Conservation (phyloP, 2,329 filamentous ascomycete species). For the Cytospora chrysosperma region DNA sequence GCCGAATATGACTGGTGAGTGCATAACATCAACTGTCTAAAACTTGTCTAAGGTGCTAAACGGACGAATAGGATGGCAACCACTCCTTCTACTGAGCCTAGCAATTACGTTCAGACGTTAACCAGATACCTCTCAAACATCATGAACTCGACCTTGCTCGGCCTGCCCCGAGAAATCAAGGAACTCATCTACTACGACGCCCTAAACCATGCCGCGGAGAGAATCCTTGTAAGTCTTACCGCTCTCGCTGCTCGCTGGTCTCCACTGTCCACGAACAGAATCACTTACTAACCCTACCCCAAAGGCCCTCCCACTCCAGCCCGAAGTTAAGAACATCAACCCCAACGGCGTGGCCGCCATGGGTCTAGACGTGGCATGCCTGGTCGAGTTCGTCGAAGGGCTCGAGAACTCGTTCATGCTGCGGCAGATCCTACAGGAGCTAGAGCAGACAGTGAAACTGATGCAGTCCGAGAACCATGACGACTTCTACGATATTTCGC, state of each 20-base stretch:
- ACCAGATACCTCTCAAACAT: conserved; percentile 93
- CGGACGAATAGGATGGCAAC: conserved; percentile 47
- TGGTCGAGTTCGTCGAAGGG: conserved; percentile 81
- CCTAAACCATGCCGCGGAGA: conserved; percentile 82
- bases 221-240: conserved; percentile 64
- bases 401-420: conserved; percentile 85
- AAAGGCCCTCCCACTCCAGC: conserved; percentile 73
- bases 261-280: neutral
- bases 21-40: neutral
- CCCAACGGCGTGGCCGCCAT: conserved; percentile 79
- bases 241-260: neutral
- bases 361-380: conserved; percentile 77
- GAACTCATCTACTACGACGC: conserved; percentile 98
- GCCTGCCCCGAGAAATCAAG: conserved; percentile 93
- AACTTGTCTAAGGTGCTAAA: conserved; percentile 12
- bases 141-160: conserved; percentile 91
- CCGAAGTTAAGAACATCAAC: conserved; percentile 81
- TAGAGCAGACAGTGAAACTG: conserved; percentile 87
- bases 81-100: conserved; percentile 68
- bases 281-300: conserved; percentile 23
- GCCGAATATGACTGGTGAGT: conserved; percentile 90
- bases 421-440: conserved; percentile 83
- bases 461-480: conserved; percentile 90
- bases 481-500: conserved; percentile 92
- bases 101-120: conserved; percentile 92